phyloP scores from a whole-genome alignment of 768 basidiomycete genomes.

The Rhodotorula taiwanensis region DNA sequence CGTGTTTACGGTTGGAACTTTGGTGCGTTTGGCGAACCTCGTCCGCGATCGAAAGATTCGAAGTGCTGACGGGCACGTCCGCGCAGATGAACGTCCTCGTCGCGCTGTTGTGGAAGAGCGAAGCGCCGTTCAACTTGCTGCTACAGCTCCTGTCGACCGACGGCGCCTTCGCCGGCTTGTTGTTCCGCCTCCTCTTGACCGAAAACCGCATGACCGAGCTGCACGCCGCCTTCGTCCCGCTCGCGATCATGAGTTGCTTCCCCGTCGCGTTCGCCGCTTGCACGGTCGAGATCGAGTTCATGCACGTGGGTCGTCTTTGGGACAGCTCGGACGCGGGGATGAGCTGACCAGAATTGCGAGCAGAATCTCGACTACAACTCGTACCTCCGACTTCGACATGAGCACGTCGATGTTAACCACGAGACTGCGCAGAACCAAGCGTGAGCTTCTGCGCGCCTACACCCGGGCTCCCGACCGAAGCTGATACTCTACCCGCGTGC shows the following conservation, averaged over 20 bases:
- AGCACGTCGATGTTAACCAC: no score
- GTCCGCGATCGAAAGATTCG: no score
- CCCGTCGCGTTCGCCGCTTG: slow-evolving; percentile 5
- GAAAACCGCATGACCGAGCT: background rate
- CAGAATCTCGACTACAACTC: no score
- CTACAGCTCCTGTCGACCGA: slow-evolving; percentile 16
- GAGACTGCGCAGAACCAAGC: no score
- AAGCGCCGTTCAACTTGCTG: slow-evolving; percentile 20
- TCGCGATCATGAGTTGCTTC: slow-evolving; percentile 12
- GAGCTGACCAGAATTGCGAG: no score
- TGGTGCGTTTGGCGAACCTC: no score
- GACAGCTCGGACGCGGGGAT: no score
- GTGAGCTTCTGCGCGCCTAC: no score
- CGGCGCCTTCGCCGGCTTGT: background rate
- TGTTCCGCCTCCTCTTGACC: background rate
- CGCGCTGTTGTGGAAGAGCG: slow-evolving; percentile 3
- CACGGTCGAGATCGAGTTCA: background rate
- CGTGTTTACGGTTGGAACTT: background rate
- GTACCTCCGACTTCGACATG: no score
- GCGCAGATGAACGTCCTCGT: slow-evolving; percentile 3
- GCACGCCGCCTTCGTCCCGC: slow-evolving; percentile 2
- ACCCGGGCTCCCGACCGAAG: no score
- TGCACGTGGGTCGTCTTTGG: background rate
- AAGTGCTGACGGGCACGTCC: background rate
- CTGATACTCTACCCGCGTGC: no score